Evolutionary conservation across 1,284 basidiomycete genomes (phyloP).

Genomic region (Thecaphora thlaspeos): DNA sequence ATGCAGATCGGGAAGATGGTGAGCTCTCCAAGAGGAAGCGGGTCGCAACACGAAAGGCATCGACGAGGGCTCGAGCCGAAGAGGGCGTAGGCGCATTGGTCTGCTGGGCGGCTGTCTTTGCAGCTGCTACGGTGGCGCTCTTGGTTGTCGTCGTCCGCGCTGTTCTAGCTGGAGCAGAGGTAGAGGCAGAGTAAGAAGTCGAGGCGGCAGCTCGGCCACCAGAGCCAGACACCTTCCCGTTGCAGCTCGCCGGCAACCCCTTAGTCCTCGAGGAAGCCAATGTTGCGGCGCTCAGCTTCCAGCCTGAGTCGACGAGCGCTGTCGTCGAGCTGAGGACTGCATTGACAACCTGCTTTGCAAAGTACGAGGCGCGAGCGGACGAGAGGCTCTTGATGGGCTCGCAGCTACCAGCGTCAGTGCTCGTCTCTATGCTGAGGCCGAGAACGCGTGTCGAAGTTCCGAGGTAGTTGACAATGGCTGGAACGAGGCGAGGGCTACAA

Average conservation of each 20-base stretch:
- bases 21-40: slow-evolving; percentile 15
- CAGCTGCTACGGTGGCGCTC: background rate
- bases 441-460: no score
- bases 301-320: slow-evolving; percentile 13
- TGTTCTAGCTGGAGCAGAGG: background rate
- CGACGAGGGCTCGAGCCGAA: slow-evolving; percentile 11
- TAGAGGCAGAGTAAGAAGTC: background rate
- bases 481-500: no score
- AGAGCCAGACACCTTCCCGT: no score
- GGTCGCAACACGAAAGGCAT: slow-evolving; percentile 21
- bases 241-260: no score
- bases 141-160: background rate
- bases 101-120: background rate
- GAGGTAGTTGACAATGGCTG: no score
- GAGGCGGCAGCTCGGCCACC: slow-evolving; percentile 1
- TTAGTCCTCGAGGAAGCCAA: background rate
- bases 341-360: slow-evolving; percentile 44
- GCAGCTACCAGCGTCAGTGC: no score
- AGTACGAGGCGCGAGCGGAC: no score
- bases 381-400: no score
- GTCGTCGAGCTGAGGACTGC: slow-evolving; percentile 15
- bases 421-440: no score
- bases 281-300: slow-evolving; percentile 9
- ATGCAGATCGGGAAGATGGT: no score
- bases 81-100: background rate